Evolutionary conservation across 805 yeast genomes (phyloP).

Genomic region (Ogataea sp.): DNA sequence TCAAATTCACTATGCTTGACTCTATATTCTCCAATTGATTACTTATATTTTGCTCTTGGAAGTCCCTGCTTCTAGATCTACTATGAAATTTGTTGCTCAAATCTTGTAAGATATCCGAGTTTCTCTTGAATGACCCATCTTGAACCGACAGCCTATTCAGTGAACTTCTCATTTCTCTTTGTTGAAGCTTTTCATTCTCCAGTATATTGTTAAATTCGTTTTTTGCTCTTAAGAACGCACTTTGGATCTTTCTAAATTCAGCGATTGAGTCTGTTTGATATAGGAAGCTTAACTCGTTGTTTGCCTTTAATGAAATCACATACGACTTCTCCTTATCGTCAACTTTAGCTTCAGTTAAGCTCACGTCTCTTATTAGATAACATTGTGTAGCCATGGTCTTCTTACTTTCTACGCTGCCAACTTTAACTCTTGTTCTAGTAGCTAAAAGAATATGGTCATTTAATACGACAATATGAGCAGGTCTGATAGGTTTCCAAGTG

Average conservation of each 20-base stretch:
- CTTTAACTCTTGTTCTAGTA: conserved; percentile 40
- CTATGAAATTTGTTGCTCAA: conserved; percentile 50
- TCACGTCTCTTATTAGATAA: conserved; percentile 64
- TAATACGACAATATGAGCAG: conserved; percentile 67
- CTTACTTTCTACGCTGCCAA: conserved; percentile 23
- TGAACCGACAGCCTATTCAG: conserved; percentile 30
- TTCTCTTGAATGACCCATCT: conserved; percentile 15
- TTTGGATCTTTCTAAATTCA: conserved; percentile 46
- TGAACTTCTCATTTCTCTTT: conserved; percentile 35
- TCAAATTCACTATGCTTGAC: conserved; percentile 41
- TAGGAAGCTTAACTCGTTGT: conserved; percentile 33
- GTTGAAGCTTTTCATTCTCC: conserved; percentile 38
- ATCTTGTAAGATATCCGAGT: conserved; percentile 42
- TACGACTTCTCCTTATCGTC: conserved; percentile 15
- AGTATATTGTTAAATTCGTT: conserved; percentile 51
- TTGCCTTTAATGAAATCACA: conserved; percentile 9
- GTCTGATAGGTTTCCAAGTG: conserved; percentile 71
- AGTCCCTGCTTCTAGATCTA: conserved; percentile 45
- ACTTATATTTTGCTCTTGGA: conserved; percentile 11
- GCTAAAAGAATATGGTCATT: conserved; percentile 77
- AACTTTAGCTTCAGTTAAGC: conserved; percentile 30
- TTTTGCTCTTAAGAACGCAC: conserved; percentile 52
- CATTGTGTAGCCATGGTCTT: conserved; percentile 60
- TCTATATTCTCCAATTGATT: conserved; percentile 28
- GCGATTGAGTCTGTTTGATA: conserved; percentile 55